Evolutionary conservation across 2,329 filamentous ascomycete genomes (phyloP).

Genomic region (Aspergillus arachidicola): DNA sequence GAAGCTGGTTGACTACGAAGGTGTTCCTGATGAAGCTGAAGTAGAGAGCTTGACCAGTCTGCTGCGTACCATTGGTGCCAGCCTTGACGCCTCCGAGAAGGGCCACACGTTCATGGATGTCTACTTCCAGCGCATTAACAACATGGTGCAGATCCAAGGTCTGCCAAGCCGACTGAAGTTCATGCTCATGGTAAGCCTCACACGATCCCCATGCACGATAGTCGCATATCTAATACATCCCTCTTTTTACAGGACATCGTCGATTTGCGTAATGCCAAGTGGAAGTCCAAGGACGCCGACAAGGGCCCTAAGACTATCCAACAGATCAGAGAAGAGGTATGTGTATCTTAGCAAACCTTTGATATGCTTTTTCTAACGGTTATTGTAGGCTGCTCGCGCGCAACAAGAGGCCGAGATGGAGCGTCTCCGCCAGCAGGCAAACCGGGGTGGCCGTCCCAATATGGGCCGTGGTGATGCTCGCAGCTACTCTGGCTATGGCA

Average conservation of each 20-base stretch:
- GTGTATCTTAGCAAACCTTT: conserved; percentile 25
- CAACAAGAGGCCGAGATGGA: conserved; percentile 78
- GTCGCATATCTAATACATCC: neutral
- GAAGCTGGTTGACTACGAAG: conserved; percentile 94
- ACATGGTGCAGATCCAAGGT: conserved; percentile 76
- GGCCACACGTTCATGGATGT: conserved; percentile 84
- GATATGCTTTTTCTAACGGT: conserved; percentile 15
- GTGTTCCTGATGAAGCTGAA: conserved; percentile 90
- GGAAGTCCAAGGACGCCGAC: conserved; percentile 84
- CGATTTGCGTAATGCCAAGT: conserved; percentile 76
- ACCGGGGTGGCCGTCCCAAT: conserved; percentile 67
- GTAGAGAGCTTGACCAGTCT: conserved; percentile 95
- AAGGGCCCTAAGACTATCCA: conserved; percentile 97
- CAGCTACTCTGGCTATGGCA: conserved; percentile 73
- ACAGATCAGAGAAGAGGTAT: conserved; percentile 80
- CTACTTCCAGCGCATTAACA: conserved; percentile 88
- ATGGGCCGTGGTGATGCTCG: conserved; percentile 85
- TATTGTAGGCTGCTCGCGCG: conserved; percentile 64
- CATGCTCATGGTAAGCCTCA: conserved; percentile 74
- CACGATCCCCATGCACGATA: neutral
- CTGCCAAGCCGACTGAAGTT: conserved; percentile 88
- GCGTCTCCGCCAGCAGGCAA: conserved; percentile 53
- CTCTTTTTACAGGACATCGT: conserved; percentile 65
- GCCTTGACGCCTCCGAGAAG: conserved; percentile 81
- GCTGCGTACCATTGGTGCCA: conserved; percentile 84